phyloP scores from a whole-genome alignment of 1,139 yeast species.

The Taiozyma sp. region DNA sequence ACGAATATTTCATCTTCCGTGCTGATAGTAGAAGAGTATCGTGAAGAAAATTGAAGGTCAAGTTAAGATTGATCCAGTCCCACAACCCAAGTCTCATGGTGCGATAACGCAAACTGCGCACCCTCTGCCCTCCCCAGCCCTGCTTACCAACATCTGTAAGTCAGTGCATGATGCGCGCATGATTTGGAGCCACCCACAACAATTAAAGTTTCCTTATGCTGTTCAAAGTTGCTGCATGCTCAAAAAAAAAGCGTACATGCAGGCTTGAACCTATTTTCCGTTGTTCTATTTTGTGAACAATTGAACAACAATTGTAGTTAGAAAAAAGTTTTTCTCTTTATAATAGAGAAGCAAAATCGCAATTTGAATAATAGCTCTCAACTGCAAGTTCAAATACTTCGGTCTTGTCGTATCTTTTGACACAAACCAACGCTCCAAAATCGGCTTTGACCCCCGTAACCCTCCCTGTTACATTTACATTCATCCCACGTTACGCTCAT shows the following conservation, averaged over 20 bases:
- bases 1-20: too few relatives aligned
- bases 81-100: too few relatives aligned
- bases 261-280: background rate
- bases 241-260: background rate
- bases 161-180: background rate
- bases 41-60: too few relatives aligned
- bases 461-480: background rate
- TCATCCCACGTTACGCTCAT: background rate
- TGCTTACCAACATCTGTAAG: background rate
- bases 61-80: background rate
- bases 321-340: background rate
- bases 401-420: background rate
- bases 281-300: background rate
- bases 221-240: background rate
- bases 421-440: background rate
- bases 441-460: background rate
- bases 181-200: background rate
- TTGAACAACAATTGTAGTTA: background rate
- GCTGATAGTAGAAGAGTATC: too few relatives aligned
- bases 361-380: background rate
- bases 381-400: background rate
- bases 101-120: too few relatives aligned
- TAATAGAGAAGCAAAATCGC: background rate
- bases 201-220: background rate
- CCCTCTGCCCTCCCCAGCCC: background rate